A percentile compares a stretch with the other conserved stretches of the same genome.
Evolutionary conservation across 1,284 basidiomycete genomes (phyloP).

Genomic region (Phlebopus sp.): DNA sequence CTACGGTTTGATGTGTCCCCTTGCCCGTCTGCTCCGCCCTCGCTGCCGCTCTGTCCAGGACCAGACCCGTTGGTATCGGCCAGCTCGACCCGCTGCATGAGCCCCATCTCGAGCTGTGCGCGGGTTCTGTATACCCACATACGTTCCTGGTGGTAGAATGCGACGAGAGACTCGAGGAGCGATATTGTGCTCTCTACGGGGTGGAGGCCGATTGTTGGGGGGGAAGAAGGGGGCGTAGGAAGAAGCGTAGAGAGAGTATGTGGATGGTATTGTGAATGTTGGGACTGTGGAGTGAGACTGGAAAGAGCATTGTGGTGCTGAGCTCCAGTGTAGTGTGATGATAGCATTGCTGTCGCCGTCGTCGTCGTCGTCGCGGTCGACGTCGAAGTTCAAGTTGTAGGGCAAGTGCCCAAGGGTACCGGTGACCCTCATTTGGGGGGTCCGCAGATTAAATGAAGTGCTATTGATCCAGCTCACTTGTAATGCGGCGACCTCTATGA

Average conservation of each 20-base stretch:
- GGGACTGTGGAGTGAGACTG: constrained; percentile 18
- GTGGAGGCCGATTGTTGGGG: constrained; percentile 32
- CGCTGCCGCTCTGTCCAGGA: constrained; percentile 15
- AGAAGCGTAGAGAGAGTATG: constrained; percentile 32
- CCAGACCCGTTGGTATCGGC: constrained; percentile 22
- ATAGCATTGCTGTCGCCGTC: constrained; percentile 18
- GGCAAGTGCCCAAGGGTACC: too few relatives aligned
- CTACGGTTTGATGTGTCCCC: too few relatives aligned
- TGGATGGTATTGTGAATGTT: constrained; percentile 28
- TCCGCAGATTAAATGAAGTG: constrained; percentile 18
- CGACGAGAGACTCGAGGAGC: constrained; percentile 59
- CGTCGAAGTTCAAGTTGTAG: background rate
- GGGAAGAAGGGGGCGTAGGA: constrained; percentile 47
- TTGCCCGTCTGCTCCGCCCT: background rate
- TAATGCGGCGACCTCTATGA: too few relatives aligned
- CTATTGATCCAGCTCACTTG: too few relatives aligned
- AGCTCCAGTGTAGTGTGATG: constrained; percentile 23
- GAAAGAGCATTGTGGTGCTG: constrained; percentile 17
- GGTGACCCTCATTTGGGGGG: constrained; percentile 21
- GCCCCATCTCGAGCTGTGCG: constrained; percentile 41
- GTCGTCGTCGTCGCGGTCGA: background rate
- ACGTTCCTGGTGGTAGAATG: constrained; percentile 65
- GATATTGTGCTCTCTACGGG: constrained; percentile 43
- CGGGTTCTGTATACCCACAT: constrained; percentile 63
- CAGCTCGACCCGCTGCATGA: constrained; percentile 28